Conservation (phyloP, 345 rosid genomes). For the Ceriops zippeliana region DNA sequence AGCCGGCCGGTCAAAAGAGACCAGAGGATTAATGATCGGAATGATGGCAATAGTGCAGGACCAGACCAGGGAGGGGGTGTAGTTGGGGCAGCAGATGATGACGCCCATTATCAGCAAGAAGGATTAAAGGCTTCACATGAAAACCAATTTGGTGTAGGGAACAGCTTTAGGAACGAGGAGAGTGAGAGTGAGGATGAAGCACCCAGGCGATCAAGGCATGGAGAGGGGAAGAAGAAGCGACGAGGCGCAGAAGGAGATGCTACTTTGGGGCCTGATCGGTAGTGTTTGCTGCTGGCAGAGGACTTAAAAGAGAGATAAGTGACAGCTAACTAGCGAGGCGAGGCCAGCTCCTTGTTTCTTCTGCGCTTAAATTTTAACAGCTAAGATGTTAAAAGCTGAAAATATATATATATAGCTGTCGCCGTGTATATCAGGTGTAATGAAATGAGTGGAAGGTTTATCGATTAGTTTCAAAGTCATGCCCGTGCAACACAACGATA, state of each 20-base stretch:
- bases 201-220: constrained; percentile 92
- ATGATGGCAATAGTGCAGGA: constrained; percentile 39
- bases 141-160: constrained; percentile 47
- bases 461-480: too few relatives aligned
- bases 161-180: constrained; percentile 59
- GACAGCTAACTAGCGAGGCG: background rate
- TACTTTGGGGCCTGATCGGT: constrained; percentile 12
- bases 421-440: too few relatives aligned
- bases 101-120: constrained; percentile 38
- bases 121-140: constrained; percentile 40
- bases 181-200: constrained; percentile 94
- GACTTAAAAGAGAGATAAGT: background rate
- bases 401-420: too few relatives aligned
- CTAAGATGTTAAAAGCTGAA: too few relatives aligned
- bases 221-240: constrained; percentile 69
- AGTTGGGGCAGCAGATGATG: constrained; percentile 40
- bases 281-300: constrained; percentile 12
- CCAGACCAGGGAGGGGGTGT: constrained; percentile 48
- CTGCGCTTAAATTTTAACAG: too few relatives aligned
- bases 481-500: too few relatives aligned
- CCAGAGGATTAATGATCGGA: constrained; percentile 38
- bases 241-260: constrained; percentile 24
- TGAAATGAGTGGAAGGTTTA: too few relatives aligned
- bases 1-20: constrained; percentile 31
- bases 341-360: background rate